Base-by-base conservation (phyloP, 805 yeast species). In the Saccharomycopsis sp. region DNA sequence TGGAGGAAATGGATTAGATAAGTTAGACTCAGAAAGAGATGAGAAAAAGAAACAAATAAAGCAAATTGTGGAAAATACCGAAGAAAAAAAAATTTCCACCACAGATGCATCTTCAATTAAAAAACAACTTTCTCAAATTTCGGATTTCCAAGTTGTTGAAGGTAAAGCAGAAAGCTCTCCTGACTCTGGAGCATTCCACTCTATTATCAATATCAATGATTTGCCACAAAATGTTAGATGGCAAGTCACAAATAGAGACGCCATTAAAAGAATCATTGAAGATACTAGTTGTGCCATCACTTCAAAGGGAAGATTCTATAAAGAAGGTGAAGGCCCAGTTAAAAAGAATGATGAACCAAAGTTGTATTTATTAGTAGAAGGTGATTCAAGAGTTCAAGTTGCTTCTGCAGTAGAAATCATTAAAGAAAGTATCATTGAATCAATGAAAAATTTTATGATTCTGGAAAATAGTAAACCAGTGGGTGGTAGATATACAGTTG, bases 1-100 rank as follows among this genome's bases (percentile, higher is more conserved):
- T 62, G 94, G 96, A 3, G 98, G 98, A 17, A 79, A 82, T 49
- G 97, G 97, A 1, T 65, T 88, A 39, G 89, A 79, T 33, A 80
- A 79, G 47, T 61, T 88, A 31, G 88, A 84, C 45, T 74, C 75
- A 44, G 57, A 67, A 5, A 13, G 36, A 10, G 65, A 65, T 36
- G 64, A 42, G 48, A 48, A n/a, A 42, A 41, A 20, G 33, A 40
- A 19, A 39, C 28, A 15, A 35, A 41, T 21, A 26, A 34, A 3
- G 50, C 43, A 6, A 17, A 27, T 5, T 42, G 15, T 20, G 15
- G 47, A 28, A 20, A 31, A 21, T 25, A 36, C 36, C 5, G 33
- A 21, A 36, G 43, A 31, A 48, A 35, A 39, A 37, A 45, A 50
- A 19, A 34, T 42, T 31, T 32, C 38, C 20, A 39, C 45, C 17